These are phyloP conservation scores for Chlorokybus atmophyticus DNA, from an alignment of 139 green algal genomes.

Conservation along the genomic window DNA sequence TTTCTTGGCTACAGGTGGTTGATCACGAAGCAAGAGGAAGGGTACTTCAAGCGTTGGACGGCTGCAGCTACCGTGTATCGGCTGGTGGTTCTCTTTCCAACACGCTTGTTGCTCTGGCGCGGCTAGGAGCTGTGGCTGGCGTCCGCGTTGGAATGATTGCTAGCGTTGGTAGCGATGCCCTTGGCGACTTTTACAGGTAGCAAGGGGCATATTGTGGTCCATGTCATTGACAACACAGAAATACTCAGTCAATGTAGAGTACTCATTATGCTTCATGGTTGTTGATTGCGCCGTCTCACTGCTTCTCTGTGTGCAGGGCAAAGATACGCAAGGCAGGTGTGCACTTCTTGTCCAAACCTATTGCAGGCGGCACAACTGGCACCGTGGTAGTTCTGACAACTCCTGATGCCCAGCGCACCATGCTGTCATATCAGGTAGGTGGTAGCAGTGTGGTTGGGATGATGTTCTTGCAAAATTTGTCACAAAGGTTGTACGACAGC, in stretches of 20 bases:
- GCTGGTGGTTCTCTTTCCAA: constrained; percentile 77
- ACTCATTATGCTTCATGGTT: too few species aligned
- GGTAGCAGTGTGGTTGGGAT: too few species aligned
- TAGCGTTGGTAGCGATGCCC: constrained; percentile 46
- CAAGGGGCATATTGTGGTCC: too few species aligned
- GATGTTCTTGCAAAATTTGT: neutral
- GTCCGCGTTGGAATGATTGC: constrained; percentile 57
- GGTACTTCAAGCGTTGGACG: constrained; percentile 19
- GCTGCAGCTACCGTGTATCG: constrained; percentile 40
- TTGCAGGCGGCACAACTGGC: constrained; percentile 40
- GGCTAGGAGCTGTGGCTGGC: constrained; percentile 32
- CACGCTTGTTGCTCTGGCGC: constrained; percentile 64
- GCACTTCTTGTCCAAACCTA: constrained; percentile 35
- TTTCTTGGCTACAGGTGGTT: constrained; percentile 9
- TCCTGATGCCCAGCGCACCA: constrained; percentile 75
- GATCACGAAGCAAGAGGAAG: constrained; percentile 20
- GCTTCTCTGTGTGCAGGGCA: neutral
- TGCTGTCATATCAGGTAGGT: constrained; percentile 75
- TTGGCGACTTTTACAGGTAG: constrained; percentile 56
- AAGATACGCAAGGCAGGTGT: constrained; percentile 55
- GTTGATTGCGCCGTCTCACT: too few species aligned
- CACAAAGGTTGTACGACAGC: constrained; percentile 17
- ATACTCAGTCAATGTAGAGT: too few species aligned
- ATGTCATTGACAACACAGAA: too few species aligned
- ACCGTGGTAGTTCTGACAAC: constrained; percentile 81